phyloP scores from a whole-genome alignment of 805 yeast species.

The Metschnikowia santaceciliae region DNA sequence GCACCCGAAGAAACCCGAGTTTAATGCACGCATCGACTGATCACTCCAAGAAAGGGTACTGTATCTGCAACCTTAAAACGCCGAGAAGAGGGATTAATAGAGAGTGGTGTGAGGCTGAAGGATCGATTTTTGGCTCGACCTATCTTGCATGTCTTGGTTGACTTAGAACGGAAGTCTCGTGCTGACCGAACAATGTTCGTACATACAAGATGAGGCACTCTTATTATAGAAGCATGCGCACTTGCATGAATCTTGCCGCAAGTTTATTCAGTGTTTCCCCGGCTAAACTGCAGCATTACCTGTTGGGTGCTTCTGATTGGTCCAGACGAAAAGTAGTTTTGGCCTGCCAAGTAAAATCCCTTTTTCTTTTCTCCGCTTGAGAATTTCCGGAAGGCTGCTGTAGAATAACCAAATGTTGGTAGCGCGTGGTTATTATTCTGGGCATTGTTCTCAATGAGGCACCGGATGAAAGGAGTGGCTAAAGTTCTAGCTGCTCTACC shows the following conservation, averaged over 20 bases:
- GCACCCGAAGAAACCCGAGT: not conserved
- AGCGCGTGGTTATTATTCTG: slow-evolving; percentile 10
- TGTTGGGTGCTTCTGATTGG: slow-evolving; percentile 17
- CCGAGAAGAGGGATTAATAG: not conserved
- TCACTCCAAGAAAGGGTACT: not conserved
- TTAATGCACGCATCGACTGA: slow-evolving; percentile 1
- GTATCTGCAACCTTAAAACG: not conserved
- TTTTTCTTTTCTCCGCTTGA: slow-evolving; percentile 13
- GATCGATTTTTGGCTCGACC: not conserved
- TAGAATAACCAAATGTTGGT: slow-evolving; percentile 35
- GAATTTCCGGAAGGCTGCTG: slow-evolving; percentile 29
- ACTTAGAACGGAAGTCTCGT: no score
- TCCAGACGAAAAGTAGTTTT: slow-evolving; percentile 25
- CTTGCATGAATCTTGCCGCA: slow-evolving; percentile 1
- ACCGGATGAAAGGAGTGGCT: slow-evolving; percentile 31
- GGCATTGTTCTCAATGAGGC: slow-evolving; percentile 13
- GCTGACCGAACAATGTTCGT: not conserved
- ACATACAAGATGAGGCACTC: not conserved
- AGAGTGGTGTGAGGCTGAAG: not conserved
- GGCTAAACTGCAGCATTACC: slow-evolving; percentile 25
- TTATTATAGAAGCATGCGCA: not conserved
- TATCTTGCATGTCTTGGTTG: not conserved
- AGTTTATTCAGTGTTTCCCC: not conserved
- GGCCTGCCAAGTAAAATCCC: slow-evolving; percentile 36
- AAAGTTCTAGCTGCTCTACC: slow-evolving; percentile 39